A percentile compares a stretch with the other conserved stretches of the same genome.
Conservation (phyloP, 2,329 filamentous ascomycete genomes). For the Trichoderma simmonsii region DNA sequence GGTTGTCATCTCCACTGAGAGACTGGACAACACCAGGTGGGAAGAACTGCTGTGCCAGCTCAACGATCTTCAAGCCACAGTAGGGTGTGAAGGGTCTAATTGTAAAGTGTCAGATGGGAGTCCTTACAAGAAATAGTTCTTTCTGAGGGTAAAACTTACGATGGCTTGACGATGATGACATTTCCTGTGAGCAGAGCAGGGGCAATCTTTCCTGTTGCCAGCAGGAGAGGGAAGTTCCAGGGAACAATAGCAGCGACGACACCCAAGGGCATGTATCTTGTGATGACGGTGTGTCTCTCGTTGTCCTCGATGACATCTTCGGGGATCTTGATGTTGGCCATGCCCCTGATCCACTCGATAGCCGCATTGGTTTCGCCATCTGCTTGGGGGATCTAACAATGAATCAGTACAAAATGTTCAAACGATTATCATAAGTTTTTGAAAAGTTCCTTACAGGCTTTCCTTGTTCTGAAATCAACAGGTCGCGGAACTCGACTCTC, state of each 20-base stretch:
- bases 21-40: conserved; percentile 61
- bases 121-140: not conserved
- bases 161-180: conserved; percentile 54
- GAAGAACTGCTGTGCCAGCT: conserved; percentile 55
- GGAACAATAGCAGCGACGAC: conserved; percentile 47
- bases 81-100: conserved; percentile 52
- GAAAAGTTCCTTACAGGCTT: conserved; percentile 22
- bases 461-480: conserved; percentile 27
- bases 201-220: conserved; percentile 52
- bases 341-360: conserved; percentile 27
- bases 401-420: not conserved
- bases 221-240: conserved; percentile 46
- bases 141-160: conserved; percentile 22
- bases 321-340: conserved; percentile 32
- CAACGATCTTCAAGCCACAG: conserved; percentile 54
- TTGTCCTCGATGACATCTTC: conserved; percentile 39
- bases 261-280: conserved; percentile 32
- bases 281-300: conserved; percentile 19
- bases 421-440: not conserved
- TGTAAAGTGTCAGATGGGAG: not conserved
- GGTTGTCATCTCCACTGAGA: conserved; percentile 57
- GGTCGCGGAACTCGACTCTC: conserved; percentile 22
- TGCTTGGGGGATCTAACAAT: not conserved
- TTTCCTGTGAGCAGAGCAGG: conserved; percentile 57
- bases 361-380: conserved; percentile 24